Conservation (phyloP, 2,329 filamentous ascomycete genomes). For the Colletotrichum echinochloae region DNA sequence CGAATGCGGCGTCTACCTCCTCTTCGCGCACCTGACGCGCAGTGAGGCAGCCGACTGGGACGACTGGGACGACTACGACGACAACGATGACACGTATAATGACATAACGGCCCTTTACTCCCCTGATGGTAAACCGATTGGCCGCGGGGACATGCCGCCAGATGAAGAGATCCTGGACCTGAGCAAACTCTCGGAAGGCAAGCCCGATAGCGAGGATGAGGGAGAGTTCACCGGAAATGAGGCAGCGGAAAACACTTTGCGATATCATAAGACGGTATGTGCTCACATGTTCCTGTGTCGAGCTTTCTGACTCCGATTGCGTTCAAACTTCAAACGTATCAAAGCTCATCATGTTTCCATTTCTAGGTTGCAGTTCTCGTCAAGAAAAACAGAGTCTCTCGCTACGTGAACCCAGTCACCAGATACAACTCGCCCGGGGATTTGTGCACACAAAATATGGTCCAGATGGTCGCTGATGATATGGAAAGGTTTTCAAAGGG, state of each 20-base stretch:
- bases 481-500: background rate
- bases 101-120: background rate
- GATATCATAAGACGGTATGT: background rate
- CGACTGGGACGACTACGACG: background rate
- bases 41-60: background rate
- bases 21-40: background rate
- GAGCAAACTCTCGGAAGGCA: background rate
- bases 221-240: background rate
- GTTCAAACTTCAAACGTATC: background rate
- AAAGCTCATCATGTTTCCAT: background rate
- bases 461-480: background rate
- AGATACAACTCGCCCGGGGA: too few species aligned
- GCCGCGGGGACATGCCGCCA: background rate
- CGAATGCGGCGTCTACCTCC: background rate
- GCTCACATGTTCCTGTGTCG: background rate
- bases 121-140: background rate
- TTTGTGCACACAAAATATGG: background rate
- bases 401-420: background rate
- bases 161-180: background rate
- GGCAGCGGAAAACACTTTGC: background rate
- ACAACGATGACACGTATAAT: background rate
- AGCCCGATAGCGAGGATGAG: background rate
- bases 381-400: background rate
- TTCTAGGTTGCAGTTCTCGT: background rate
- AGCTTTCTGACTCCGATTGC: background rate